Base-by-base conservation (phyloP, 1,139 yeast species). In the Diutina pseudorugosa region DNA sequence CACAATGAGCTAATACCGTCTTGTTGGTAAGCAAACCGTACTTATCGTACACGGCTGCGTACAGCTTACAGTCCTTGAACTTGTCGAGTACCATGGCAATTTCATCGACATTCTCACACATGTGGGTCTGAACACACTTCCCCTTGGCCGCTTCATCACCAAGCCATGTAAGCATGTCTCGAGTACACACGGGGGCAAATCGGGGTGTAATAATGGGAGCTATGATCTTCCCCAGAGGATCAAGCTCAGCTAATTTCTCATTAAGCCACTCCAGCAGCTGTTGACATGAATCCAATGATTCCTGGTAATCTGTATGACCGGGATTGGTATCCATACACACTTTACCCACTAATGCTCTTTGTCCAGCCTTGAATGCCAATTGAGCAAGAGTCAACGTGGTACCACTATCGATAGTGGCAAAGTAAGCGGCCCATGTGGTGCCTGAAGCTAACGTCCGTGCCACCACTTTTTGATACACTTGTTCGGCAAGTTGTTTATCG, bases 361-460 rank as follows among this genome's bases (percentile, higher is more conserved):
- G 98, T 20, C 96, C 96, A 41, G 69, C 61, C 49, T 69, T 57
- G 18, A 83, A 67, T 40, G 94, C 80, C 40, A 87, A 65, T 56
- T 85, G 85, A 1, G 95, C 96, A 61, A 93, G 78, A 41, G 84
- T 58, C 52, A 83, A 83, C 2, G 96, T 79, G 1, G 96, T 84
- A 11, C 75, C 79, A 0, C 83, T 72, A 62, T 93, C 95, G 49
- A 88, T 82, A 0, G 98, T 89, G 4, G 97, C 93, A 64, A 83
- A 93, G 67, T 93, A 93, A 0, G 95, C 77, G 0, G 95, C 96
- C 55, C 95, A 83, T 0, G 98, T 93, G 1, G 98, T 93, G 8
- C 98, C 98, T 61, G 81, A 75, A 3, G 65, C 62, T 56, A 93
- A 69, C 0, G 96, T 88, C 54, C 85, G 79, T 4, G 69, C 61